These are phyloP conservation scores for Leccinum angustisporum DNA, from an alignment of 1,284 basidiomycete genomes.

Conservation along the genomic window DNA sequence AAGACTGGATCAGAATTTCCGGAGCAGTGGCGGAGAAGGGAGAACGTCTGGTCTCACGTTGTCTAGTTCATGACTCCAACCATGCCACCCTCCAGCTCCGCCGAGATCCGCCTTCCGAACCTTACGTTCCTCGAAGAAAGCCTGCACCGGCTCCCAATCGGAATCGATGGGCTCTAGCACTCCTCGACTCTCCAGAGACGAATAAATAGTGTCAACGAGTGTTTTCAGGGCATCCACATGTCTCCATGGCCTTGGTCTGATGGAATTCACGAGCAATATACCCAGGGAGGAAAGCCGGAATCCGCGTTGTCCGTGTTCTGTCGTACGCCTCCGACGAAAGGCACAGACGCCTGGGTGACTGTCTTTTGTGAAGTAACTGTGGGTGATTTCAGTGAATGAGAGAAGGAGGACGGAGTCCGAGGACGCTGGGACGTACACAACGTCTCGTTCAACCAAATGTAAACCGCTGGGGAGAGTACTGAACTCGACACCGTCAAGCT, in stretches of 20 bases:
- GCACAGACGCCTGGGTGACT: constrained; percentile 69
- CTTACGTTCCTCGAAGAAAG: constrained; percentile 65
- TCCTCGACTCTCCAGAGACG: constrained; percentile 47
- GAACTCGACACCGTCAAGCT: constrained; percentile 71
- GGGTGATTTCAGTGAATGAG: constrained; percentile 7
- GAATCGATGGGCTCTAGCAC: constrained; percentile 50
- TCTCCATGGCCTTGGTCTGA: constrained; percentile 66
- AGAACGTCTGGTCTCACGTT: constrained; percentile 38
- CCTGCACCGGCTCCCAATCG: constrained; percentile 61
- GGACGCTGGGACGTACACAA: constrained; percentile 55
- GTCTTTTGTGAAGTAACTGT: constrained; percentile 71
- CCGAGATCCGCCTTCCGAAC: constrained; percentile 46
- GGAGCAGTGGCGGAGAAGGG: neutral
- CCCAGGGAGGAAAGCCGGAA: constrained; percentile 76
- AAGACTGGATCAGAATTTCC: constrained; percentile 1
- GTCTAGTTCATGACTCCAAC: constrained; percentile 65
- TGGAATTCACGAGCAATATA: constrained; percentile 64
- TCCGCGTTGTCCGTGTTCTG: constrained; percentile 71
- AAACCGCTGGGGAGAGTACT: constrained; percentile 76
- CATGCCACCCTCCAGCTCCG: constrained; percentile 57
- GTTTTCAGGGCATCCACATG: constrained; percentile 64
- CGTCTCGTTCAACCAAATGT: constrained; percentile 75
- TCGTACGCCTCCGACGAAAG: constrained; percentile 63
- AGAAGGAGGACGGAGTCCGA: neutral
- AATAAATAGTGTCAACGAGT: constrained; percentile 56